These are phyloP conservation scores for Pouteria campechiana DNA, from an alignment of 179 eudicot genomes.

Conservation along the genomic window DNA sequence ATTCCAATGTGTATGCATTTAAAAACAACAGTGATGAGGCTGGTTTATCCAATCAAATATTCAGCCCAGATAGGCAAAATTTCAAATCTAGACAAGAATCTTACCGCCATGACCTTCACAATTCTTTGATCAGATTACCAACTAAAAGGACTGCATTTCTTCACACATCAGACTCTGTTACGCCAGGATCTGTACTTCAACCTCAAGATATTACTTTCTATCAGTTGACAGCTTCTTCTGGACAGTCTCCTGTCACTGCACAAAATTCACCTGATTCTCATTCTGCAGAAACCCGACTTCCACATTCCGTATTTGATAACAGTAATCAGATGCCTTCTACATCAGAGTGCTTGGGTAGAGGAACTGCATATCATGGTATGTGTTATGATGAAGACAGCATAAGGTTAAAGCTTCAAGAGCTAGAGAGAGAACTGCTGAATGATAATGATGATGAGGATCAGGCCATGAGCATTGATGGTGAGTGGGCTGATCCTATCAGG, in stretches of 20 bases:
- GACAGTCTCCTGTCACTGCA: background rate
- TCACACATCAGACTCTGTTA: no score
- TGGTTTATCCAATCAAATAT: no score
- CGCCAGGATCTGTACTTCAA: background rate
- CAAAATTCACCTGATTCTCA: constrained; percentile 12
- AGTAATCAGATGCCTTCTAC: constrained; percentile 9
- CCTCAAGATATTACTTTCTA: background rate
- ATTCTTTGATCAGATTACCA: no score
- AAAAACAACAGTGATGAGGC: no score
- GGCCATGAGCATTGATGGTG: constrained; percentile 58
- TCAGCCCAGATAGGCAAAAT: no score
- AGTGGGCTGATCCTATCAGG: constrained; percentile 28
- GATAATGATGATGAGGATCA: constrained; percentile 31
- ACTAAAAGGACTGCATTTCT: no score
- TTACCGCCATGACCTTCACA: no score
- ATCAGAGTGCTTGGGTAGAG: constrained; percentile 22
- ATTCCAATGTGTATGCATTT: no score
- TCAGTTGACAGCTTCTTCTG: background rate
- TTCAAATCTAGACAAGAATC: no score
- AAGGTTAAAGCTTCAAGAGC: constrained; percentile 74
- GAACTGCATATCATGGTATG: constrained; percentile 26
- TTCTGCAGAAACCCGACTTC: background rate
- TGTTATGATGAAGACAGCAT: constrained; percentile 44
- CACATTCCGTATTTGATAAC: no score
- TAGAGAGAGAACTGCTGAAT: constrained; percentile 76